Conservation (phyloP, 106 monocot genomes). For the Acanthochlamys bracteata region DNA sequence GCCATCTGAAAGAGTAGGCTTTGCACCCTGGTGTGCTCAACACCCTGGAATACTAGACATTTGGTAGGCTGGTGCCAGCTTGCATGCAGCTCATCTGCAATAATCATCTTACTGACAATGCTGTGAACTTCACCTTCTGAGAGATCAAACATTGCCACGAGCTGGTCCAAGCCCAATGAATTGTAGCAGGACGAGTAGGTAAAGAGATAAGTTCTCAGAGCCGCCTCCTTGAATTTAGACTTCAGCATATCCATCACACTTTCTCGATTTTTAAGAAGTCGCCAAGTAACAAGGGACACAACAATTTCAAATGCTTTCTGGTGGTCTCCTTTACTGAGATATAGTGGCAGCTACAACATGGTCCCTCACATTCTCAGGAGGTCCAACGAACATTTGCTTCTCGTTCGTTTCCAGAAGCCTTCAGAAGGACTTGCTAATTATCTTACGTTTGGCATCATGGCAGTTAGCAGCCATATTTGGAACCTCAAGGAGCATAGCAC, state of each 20-base stretch:
- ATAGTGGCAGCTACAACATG: slow-evolving; percentile 82
- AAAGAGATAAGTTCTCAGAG: slow-evolving; percentile 72
- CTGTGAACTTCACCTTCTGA: slow-evolving; percentile 51
- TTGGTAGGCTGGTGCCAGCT: slow-evolving; percentile 86
- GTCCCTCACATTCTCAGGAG: slow-evolving; percentile 93
- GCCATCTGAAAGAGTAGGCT: slow-evolving; percentile 79
- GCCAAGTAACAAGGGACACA: slow-evolving; percentile 63
- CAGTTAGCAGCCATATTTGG: slow-evolving; percentile 72
- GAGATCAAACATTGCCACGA: slow-evolving; percentile 63
- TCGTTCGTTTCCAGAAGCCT: slow-evolving; percentile 73
- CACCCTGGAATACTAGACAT: slow-evolving; percentile 75
- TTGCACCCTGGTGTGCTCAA: slow-evolving; percentile 72
- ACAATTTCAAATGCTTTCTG: slow-evolving; percentile 48
- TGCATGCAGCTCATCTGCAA: slow-evolving; percentile 73
- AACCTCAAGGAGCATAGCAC: slow-evolving; percentile 94
- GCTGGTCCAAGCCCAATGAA: slow-evolving; percentile 61
- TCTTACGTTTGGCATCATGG: slow-evolving; percentile 54
- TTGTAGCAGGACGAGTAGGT: slow-evolving; percentile 74
- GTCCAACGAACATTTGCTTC: slow-evolving; percentile 79
- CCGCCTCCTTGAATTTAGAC: slow-evolving; percentile 75
- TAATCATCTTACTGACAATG: slow-evolving; percentile 90
- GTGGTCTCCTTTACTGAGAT: slow-evolving; percentile 57
- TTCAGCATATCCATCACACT: slow-evolving; percentile 65
- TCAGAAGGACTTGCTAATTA: slow-evolving; percentile 86
- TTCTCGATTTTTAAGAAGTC: slow-evolving; percentile 60